These are phyloP conservation scores for Leccinum imitatum DNA, from an alignment of 768 basidiomycete genomes.

Conservation along the genomic window DNA sequence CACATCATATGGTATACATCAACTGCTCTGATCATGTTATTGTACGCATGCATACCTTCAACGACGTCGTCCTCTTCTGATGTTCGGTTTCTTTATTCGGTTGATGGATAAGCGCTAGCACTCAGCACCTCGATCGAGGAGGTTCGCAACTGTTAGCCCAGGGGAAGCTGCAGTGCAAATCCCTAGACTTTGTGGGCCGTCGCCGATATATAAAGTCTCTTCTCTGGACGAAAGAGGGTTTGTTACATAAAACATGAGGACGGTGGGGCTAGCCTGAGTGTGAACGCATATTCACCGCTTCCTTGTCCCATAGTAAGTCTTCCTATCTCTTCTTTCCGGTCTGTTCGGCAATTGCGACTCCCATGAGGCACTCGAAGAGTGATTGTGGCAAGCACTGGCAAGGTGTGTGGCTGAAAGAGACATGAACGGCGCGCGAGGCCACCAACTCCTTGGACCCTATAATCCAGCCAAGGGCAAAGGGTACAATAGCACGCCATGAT, in stretches of 20 bases:
- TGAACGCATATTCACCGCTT: neutral
- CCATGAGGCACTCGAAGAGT: neutral
- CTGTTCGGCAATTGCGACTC: neutral
- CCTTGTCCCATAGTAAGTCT: neutral
- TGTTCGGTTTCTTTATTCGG: neutral
- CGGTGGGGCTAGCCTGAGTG: no score
- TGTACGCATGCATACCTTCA: neutral
- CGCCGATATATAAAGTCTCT: no score
- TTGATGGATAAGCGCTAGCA: neutral
- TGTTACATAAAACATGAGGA: neutral
- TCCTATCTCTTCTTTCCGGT: neutral
- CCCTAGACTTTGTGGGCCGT: neutral
- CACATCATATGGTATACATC: neutral
- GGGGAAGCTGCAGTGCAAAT: neutral
- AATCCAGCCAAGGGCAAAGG: neutral
- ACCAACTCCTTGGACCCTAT: neutral
- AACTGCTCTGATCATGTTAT: conserved; percentile 8
- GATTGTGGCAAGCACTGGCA: neutral
- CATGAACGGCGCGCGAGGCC: neutral
- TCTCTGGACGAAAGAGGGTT: no score
- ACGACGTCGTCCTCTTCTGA: neutral
- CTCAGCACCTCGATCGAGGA: neutral
- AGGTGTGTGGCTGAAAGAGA: neutral
- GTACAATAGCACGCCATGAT: neutral
- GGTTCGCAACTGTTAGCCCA: neutral